Evolutionary conservation across 2,329 filamentous ascomycete species (phyloP).

Genomic region (Fusarium coicis): DNA sequence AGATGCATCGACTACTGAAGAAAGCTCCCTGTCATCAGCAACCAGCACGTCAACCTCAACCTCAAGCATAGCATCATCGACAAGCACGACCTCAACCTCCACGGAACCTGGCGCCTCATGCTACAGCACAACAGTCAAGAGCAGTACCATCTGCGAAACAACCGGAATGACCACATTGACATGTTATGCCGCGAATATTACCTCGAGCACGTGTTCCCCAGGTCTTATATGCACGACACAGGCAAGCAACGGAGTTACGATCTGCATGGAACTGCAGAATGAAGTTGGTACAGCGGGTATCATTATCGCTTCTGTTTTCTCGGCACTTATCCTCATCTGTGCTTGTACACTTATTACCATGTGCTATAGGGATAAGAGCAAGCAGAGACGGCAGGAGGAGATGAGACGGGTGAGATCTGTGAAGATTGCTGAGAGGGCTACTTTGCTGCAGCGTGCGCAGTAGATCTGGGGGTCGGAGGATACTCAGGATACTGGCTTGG

Average conservation of each 20-base stretch:
- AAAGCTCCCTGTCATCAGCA: not conserved
- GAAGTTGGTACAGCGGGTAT: not conserved
- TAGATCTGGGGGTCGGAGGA: accelerated
- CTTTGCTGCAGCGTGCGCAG: not conserved
- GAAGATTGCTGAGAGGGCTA: not conserved
- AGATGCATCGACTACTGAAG: not conserved
- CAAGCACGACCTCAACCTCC: not conserved
- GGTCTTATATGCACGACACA: not conserved
- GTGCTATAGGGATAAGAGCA: not conserved
- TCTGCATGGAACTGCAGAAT: not conserved
- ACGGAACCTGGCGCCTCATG: not conserved
- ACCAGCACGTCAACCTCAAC: not conserved
- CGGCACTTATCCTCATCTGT: not conserved
- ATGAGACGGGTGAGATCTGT: not conserved
- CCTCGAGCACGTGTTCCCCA: not conserved
- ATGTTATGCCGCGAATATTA: not conserved
- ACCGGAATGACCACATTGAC: not conserved
- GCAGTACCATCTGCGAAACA: not conserved
- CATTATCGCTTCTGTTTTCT: not conserved
- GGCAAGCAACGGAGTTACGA: not conserved
- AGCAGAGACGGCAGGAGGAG: not conserved
- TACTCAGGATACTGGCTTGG: accelerated
- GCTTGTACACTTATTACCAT: not conserved
- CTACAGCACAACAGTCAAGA: not conserved
- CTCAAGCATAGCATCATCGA: not conserved